Conservation (phyloP, 139 green algal genomes). For the Tetradesmus lagerheimii region DNA sequence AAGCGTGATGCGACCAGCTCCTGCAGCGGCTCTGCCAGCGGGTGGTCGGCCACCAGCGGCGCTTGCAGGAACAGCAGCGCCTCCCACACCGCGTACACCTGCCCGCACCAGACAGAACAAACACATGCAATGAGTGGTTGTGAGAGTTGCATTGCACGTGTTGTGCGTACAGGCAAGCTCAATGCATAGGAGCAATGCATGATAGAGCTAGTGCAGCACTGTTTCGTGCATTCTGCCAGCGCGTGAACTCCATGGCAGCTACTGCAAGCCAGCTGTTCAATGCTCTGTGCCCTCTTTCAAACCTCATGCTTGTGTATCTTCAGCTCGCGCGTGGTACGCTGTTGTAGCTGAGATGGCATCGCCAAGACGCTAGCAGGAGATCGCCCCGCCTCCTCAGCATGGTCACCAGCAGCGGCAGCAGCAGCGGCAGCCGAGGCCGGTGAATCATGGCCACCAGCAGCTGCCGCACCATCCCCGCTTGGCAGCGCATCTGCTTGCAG, state of each 20-base stretch:
- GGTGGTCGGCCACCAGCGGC: neutral
- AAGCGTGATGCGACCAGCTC: constrained; percentile 48
- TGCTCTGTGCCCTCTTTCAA: too few relatives aligned
- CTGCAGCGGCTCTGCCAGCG: constrained; percentile 40
- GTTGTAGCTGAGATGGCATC: constrained; percentile 13
- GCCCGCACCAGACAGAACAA: neutral
- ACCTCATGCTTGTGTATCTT: constrained; percentile 56
- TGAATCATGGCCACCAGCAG: neutral
- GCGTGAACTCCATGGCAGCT: too few relatives aligned
- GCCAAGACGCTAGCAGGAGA: neutral
- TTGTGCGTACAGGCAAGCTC: too few relatives aligned
- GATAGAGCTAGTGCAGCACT: too few relatives aligned
- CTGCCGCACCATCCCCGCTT: neutral
- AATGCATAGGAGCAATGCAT: too few relatives aligned
- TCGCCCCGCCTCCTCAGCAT: neutral
- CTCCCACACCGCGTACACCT: constrained; percentile 71
- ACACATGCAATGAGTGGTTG: too few relatives aligned
- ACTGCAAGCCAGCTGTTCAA: too few relatives aligned
- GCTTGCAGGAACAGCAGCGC: constrained; percentile 61
- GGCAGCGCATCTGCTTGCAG: neutral
- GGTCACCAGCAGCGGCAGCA: constrained; percentile 19
- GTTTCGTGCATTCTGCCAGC: too few relatives aligned
- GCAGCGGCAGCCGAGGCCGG: constrained; percentile 36
- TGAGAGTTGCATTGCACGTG: too few relatives aligned
- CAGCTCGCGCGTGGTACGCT: constrained; percentile 34